Evolutionary conservation across 306 rosid species (phyloP), one percentile per base, ranked within the genome.

Genomic region (Dalbergia oliveri): DNA sequence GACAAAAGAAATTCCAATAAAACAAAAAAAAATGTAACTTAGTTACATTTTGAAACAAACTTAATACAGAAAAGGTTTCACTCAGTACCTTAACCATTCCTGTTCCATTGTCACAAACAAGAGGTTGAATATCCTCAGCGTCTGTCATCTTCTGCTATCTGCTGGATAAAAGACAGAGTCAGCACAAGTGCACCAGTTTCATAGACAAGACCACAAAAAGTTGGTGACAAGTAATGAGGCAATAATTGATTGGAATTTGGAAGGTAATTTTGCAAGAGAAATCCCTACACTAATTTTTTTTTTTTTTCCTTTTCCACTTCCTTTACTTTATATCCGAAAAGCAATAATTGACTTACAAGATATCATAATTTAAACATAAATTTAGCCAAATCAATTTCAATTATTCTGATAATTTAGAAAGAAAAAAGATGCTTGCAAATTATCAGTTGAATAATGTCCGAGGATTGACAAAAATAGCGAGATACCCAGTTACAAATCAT

Each of bases 81-180:
- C 68, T 43, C 5, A 57, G 44, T 82, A 95, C 99, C 99, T 95
- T 95, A 73, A 95, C 99, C 99, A 95, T 95, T 93, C 99, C 99
- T 3, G 99, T 95, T 85, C 99, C 99, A 84, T 95, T 95, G 84
- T 95, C 99, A 60, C 99, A 95, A 49, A 95, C 99, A 35, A 95
- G 98, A n/a, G 99, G 99, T 79, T 95, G 99, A 83, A 95, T 91
- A 74, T 95, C 99, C 93, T 95, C 99, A 21, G 86, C 78, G 16
- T 95, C 99, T 84, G 99, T 96, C 99, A 95, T 95, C 88, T 88
- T 91, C 84, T 86, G 79, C 64, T 45, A 72, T 83, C 91, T 86
- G 84, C 62, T 11, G 50, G 78, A 78, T 45, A 65, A 58, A 73
- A 64, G 60, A 50, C 15, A 35, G 26, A 63, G 59, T 89, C 39